These are phyloP conservation scores for Euphorbia schlechtendalii DNA, from an alignment of 441 rosid species.

Conservation along the genomic window DNA sequence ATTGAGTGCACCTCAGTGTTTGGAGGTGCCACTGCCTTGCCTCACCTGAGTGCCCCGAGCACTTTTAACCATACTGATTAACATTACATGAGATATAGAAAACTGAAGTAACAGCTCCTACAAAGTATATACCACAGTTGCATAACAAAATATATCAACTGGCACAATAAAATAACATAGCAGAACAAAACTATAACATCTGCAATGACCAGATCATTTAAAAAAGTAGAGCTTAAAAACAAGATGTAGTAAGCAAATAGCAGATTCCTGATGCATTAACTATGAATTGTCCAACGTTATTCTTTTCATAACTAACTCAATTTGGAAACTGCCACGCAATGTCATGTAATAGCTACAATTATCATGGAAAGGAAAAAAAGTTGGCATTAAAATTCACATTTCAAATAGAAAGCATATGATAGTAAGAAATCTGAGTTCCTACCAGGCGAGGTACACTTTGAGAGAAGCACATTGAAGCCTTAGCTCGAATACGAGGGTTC, in stretches of 20 bases:
- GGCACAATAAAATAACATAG: too few relatives aligned
- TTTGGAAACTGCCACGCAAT: background rate
- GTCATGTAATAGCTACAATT: background rate
- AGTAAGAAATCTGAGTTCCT: slow-evolving; percentile 19
- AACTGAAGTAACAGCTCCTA: too few relatives aligned
- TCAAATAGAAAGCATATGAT: background rate
- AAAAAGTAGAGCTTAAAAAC: background rate
- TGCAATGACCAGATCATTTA: too few relatives aligned
- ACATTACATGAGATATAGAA: too few relatives aligned
- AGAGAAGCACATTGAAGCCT: slow-evolving; percentile 79
- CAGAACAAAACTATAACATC: too few relatives aligned
- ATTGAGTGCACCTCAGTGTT: too few relatives aligned
- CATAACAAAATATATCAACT: too few relatives aligned
- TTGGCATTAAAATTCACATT: background rate
- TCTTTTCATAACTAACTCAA: background rate
- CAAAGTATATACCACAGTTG: too few relatives aligned
- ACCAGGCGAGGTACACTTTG: slow-evolving; percentile 75
- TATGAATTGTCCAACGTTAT: too few relatives aligned
- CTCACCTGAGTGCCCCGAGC: too few relatives aligned
- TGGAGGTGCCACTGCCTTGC: too few relatives aligned
- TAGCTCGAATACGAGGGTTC: slow-evolving; percentile 90
- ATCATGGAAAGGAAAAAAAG: background rate
- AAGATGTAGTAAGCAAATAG: background rate
- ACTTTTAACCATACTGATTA: too few relatives aligned
- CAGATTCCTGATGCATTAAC: background rate